A percentile compares a stretch with the other conserved stretches of the same genome.
phyloP scores from a whole-genome alignment of 2,329 filamentous ascomycete genomes.

The Fusarium buharicum region DNA sequence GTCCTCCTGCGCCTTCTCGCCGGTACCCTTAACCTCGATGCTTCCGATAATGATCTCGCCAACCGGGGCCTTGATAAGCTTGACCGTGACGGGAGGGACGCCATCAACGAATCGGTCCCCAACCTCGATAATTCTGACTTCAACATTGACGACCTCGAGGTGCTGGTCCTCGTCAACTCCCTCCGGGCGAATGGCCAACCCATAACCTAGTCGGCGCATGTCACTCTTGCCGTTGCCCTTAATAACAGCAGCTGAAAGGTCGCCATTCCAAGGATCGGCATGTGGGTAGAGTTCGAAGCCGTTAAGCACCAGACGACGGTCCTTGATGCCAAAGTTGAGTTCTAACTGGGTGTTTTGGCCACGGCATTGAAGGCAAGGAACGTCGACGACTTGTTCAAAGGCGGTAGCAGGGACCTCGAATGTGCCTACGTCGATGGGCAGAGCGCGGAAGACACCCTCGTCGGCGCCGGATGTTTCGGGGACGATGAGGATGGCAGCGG shows the following conservation, averaged over 20 bases:
- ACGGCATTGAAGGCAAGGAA: conserved; percentile 66
- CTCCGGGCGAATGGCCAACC: conserved; percentile 55
- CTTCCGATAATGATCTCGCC: conserved; percentile 66
- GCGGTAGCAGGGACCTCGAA: conserved; percentile 52
- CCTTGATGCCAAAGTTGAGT: conserved; percentile 65
- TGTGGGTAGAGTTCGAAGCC: conserved; percentile 69
- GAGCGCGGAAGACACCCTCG: conserved; percentile 55
- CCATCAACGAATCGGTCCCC: conserved; percentile 64
- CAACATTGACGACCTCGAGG: conserved; percentile 63
- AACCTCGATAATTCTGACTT: conserved; percentile 70
- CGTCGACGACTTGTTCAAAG: conserved; percentile 54
- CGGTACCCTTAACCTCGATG: conserved; percentile 53
- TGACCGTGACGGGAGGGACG: conserved; percentile 67
- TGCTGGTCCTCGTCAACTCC: conserved; percentile 62
- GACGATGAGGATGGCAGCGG: conserved; percentile 64
- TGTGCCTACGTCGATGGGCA: conserved; percentile 51
- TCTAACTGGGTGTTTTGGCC: conserved; percentile 59
- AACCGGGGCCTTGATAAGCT: conserved; percentile 68
- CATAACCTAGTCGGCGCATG: conserved; percentile 60
- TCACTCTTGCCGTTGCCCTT: conserved; percentile 52
- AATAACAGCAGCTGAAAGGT: conserved; percentile 59
- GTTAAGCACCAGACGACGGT: conserved; percentile 64
- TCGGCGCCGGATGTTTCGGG: conserved; percentile 59
- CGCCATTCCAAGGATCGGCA: conserved; percentile 57
- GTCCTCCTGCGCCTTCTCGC: conserved; percentile 15